A percentile compares a stretch with the other conserved stretches of the same genome.
phyloP scores from a whole-genome alignment of 257 asterid genomes.

The Rauvolfia tetraphylla region DNA sequence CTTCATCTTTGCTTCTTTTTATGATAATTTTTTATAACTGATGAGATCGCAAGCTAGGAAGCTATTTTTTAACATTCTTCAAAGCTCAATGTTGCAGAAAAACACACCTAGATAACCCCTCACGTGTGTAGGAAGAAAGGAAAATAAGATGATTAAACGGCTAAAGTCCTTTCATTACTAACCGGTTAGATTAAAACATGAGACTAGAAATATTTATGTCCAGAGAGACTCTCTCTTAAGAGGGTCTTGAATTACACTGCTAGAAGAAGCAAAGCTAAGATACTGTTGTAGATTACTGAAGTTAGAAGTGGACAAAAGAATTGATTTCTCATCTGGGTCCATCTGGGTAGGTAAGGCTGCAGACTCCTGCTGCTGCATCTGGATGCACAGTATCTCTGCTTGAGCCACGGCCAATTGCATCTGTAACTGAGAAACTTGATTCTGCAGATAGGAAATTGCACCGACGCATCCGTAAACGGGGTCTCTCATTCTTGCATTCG shows the following conservation, averaged over 20 bases:
- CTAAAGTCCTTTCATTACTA: constrained; percentile 4
- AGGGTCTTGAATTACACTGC: constrained; percentile 69
- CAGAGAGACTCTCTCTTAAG: constrained; percentile 88
- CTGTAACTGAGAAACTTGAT: constrained; percentile 78
- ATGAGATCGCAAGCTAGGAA: neutral
- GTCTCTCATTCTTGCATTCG: constrained; percentile 81
- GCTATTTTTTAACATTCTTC: neutral
- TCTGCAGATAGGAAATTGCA: constrained; percentile 73
- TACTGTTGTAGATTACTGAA: constrained; percentile 63
- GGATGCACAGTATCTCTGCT: constrained; percentile 81
- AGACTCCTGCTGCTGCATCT: constrained; percentile 60
- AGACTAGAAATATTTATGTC: constrained; percentile 30
- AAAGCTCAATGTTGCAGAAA: neutral
- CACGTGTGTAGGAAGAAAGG: neutral
- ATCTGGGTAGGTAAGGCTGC: constrained; percentile 20
- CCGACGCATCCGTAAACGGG: constrained; percentile 93
- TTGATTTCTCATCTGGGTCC: constrained; percentile 44
- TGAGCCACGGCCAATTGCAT: constrained; percentile 83
- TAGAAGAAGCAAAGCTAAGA: constrained; percentile 54
- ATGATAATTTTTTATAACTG: neutral
- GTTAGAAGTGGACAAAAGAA: constrained; percentile 33
- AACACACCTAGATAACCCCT: neutral
- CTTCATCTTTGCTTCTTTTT: neutral
- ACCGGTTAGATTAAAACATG: constrained; percentile 23
- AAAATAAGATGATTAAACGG: neutral